These are phyloP conservation scores for Tagetes erecta DNA, from an alignment of 129 eudicot species.

Conservation along the genomic window DNA sequence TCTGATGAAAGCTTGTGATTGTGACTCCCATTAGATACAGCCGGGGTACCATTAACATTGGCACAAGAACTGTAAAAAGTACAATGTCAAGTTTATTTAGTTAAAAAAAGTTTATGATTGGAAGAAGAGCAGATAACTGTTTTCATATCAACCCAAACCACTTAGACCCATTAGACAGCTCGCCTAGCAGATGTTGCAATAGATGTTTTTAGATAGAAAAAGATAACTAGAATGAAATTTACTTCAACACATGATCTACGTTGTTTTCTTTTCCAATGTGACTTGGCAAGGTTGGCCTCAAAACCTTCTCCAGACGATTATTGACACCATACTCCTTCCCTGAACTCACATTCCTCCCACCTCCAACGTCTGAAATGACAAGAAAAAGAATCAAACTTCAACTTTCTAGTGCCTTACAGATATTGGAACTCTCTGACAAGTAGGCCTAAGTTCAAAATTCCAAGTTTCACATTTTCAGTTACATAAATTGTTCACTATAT, in stretches of 20 bases:
- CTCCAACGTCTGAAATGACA: constrained; percentile 45
- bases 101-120: neutral
- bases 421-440: neutral
- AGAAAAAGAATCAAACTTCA: neutral
- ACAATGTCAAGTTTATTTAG: neutral
- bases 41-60: constrained; percentile 34
- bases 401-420: neutral
- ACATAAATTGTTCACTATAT: neutral
- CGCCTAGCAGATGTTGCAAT: neutral
- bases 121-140: neutral
- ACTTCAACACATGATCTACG: constrained; percentile 34
- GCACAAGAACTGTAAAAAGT: constrained; percentile 39
- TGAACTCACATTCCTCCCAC: constrained; percentile 43
- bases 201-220: neutral
- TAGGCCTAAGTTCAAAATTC: neutral
- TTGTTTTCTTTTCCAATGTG: constrained; percentile 37
- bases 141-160: neutral
- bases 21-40: constrained; percentile 33
- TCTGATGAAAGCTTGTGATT: constrained; percentile 33
- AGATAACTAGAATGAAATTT: constrained; percentile 19
- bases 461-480: neutral
- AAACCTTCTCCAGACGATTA: constrained; percentile 35
- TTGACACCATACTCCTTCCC: constrained; percentile 45
- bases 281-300: constrained; percentile 22
- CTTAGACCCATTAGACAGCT: neutral